Conservation (phyloP, 1,284 basidiomycete species). For the Paramarasmius palmivorus region DNA sequence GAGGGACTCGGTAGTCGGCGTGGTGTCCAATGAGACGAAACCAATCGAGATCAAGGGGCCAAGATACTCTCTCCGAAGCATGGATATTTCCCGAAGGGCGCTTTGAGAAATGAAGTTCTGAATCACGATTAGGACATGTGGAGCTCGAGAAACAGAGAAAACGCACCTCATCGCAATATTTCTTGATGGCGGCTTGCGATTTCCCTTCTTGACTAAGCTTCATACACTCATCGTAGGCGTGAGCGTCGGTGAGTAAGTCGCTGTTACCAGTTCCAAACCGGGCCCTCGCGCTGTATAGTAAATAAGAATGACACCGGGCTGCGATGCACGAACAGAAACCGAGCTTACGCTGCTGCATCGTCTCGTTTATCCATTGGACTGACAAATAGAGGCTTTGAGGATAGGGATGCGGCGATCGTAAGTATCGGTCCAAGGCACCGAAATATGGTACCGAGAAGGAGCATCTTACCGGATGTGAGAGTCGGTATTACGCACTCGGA, state of each 20-base stretch:
- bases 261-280: constrained; percentile 76
- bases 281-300: constrained; percentile 57
- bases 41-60: constrained; percentile 74
- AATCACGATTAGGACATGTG: neutral
- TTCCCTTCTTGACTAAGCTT: constrained; percentile 52
- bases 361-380: constrained; percentile 84
- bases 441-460: constrained; percentile 83
- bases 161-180: constrained; percentile 79
- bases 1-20: constrained; percentile 45
- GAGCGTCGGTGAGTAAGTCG: constrained; percentile 83
- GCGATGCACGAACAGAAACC: neutral
- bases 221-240: constrained; percentile 74
- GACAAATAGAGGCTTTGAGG: constrained; percentile 85
- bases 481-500: constrained; percentile 1
- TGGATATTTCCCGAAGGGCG: constrained; percentile 80
- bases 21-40: constrained; percentile 55
- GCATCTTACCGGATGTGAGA: constrained; percentile 55
- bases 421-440: constrained; percentile 76
- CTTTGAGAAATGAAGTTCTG: constrained; percentile 84
- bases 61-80: constrained; percentile 79
- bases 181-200: constrained; percentile 46
- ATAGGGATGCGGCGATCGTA: constrained; percentile 83
- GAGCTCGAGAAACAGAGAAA: neutral
- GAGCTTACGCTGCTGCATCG: constrained; percentile 65
- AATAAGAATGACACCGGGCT: constrained; percentile 5